Base-by-base conservation (phyloP, 176 grass and related monocot species). In the Bothriochloa decipiens region DNA sequence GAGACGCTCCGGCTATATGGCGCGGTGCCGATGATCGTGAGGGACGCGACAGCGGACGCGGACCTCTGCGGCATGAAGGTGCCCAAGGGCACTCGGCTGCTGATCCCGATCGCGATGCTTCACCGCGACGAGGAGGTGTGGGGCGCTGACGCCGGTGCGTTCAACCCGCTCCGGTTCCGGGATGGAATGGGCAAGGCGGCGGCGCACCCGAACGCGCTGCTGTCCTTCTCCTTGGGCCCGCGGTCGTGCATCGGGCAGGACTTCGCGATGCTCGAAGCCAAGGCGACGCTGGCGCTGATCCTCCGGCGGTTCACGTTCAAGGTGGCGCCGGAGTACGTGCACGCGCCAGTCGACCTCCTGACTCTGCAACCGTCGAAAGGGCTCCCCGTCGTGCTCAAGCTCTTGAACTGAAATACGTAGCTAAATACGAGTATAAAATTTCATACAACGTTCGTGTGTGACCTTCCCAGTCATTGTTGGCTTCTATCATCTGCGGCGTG, bases 181-280 rank as follows among this genome's bases (percentile, higher is more conserved):
- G 67, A 89, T 37, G 92, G 92, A 58, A 42, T 87, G 14, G 49
- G 65, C 55, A 73, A 43, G 40, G 86, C 89, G 13, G 80, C 89
- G 2, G 35, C 63, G 17, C 86, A 84, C 23, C 83, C 92, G 18
- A 84, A 70, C 43, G 89, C 92, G 69, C 83, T 88, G 68, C 91
- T 94, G 6, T 2, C 92, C n/a, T 94, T 94, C 88, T 86, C 92
- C 0, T 1, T 20, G 1, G 88, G 88, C 7, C 88, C 57, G 20
- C 32, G 88, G 43, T 55, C 88, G 26, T 94, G 92, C 83, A 84
- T 94, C 32, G 88, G 88, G 3, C 88, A 91, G 70, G 77, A 88
- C 76, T 94, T 94, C 55, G 92, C 86, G 22, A 70, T 94, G 83
- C 29, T 94, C 36, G 92, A 94, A 58, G 83, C 86, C 0, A 94